Evolutionary conservation across 169 alveolate genomes (phyloP).

Genomic region (Theileria orientalis): DNA sequence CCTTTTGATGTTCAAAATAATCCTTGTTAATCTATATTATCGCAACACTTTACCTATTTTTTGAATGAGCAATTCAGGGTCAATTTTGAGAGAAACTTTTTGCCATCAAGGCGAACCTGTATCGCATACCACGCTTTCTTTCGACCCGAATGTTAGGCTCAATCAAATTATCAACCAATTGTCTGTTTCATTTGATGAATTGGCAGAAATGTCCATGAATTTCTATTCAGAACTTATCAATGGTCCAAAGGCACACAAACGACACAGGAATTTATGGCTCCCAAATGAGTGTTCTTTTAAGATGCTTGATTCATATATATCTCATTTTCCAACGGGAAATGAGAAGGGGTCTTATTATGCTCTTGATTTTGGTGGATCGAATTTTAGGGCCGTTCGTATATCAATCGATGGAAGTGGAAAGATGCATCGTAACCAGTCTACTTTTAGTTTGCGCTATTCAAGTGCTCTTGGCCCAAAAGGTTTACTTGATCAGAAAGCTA

Average conservation of each 20-base stretch:
- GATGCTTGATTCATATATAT: conserved; percentile 84
- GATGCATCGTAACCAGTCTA: conserved; percentile 72
- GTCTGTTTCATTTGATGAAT: conserved; percentile 34
- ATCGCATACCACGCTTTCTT: too few species aligned
- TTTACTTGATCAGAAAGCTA: conserved; percentile 76
- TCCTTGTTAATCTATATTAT: too few species aligned
- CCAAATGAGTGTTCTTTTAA: conserved; percentile 79
- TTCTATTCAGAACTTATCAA: conserved; percentile 64
- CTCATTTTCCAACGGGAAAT: conserved; percentile 80
- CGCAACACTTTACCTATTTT: too few species aligned
- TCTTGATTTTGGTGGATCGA: conserved; percentile 88
- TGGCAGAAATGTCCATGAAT: conserved; percentile 49
- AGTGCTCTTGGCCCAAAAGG: conserved; percentile 79
- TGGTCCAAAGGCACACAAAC: conserved; percentile 75
- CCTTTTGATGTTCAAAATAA: too few species aligned
- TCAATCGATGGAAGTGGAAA: conserved; percentile 79
- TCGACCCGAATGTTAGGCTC: conserved; percentile 24
- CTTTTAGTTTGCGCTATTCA: conserved; percentile 67
- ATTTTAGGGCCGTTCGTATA: conserved; percentile 83
- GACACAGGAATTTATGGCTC: conserved; percentile 75
- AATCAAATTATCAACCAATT: conserved; percentile 49
- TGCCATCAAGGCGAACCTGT: too few species aligned
- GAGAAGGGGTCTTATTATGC: conserved; percentile 87
- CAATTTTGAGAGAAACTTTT: too few species aligned
- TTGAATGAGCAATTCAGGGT: too few species aligned